These are phyloP conservation scores for Pseudonitzschia multistriata DNA, from an alignment of 108 stramenopile genomes.

Conservation along the genomic window DNA sequence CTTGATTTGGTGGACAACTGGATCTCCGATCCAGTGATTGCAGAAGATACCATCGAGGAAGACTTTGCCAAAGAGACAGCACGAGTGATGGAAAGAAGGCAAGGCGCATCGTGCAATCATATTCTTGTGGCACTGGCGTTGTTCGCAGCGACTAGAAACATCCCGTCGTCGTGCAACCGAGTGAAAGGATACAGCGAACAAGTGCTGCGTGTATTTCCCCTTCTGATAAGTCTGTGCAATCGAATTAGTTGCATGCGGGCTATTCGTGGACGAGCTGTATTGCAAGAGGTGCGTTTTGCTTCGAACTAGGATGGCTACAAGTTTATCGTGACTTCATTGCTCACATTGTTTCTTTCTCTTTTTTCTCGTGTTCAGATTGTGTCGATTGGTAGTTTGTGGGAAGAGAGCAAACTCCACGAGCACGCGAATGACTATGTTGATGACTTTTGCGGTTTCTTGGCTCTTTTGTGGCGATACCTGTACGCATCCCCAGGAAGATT, in stretches of 20 bases:
- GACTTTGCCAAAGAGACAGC: constrained; percentile 32
- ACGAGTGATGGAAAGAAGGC: constrained; percentile 45
- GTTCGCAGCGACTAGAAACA: constrained; percentile 5
- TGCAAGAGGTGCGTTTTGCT: constrained; percentile 37
- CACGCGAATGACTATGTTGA: constrained; percentile 81
- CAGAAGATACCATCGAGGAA: constrained; percentile 5
- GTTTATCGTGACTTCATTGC: background rate
- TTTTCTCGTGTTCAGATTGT: constrained; percentile 35
- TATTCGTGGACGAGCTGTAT: constrained; percentile 35
- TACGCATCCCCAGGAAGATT: constrained; percentile 30
- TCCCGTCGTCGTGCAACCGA: background rate
- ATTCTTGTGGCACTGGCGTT: constrained; percentile 37
- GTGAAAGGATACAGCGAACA: constrained; percentile 31
- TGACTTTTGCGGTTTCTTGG: constrained; percentile 61
- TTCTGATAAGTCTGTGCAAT: constrained; percentile 35
- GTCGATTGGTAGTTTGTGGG: constrained; percentile 57
- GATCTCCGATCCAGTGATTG: constrained; percentile 29
- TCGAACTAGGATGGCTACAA: background rate
- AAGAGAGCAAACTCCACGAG: constrained; percentile 64
- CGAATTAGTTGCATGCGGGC: constrained; percentile 37
- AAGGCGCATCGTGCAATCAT: constrained; percentile 58
- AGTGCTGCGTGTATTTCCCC: constrained; percentile 22
- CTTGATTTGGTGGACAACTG: constrained; percentile 65
- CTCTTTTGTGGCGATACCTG: constrained; percentile 27
- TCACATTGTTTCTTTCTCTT: constrained; percentile 3